Base-by-base conservation (phyloP, 2,329 filamentous ascomycete genomes). In the Fusarium sp. region DNA sequence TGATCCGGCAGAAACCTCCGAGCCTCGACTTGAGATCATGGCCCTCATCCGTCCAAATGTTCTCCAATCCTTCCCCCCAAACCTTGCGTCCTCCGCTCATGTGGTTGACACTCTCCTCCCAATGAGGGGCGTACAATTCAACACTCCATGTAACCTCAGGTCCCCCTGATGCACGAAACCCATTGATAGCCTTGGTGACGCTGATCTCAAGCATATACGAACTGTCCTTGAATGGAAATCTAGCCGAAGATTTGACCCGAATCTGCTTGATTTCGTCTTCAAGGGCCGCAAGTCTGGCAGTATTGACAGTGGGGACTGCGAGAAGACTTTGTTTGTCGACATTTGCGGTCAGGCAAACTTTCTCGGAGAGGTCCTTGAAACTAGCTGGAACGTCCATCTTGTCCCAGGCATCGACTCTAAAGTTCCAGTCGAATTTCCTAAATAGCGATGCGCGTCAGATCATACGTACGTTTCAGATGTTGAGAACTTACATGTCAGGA, bases 31-130 rank as follows among this genome's bases (percentile, higher is more conserved):
- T 69, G 45, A 82, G 59, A 35, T 73, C 68, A 9, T 65, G 59
- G 18, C 71, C 78, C 16, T 73, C 71, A 20, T 81, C 80, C n/a
- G 70, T 66, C 83, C 82, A 84, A 20, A 84, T 73, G 52, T 79
- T 68, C 31, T 70, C 71, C 42, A 83, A 71, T 18, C 67, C 72
- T 22, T 74, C 62, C 11, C 80, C 82, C 79, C 80, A 83, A 31
- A 82, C 77, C 58, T 78, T 82, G 14, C 75, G 76, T 16, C 71
- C 74, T 18, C 71, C 66, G 16, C 64, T 78, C 24, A 70, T 62
- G 50, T 79, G 70, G 56, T 83, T 83, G 37, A 83, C 74, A 40
- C 75, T 79, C 57, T 81, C 82, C n/a, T 83, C 82, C 83, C 83
- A 84, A 54, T 83, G 78, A 52, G 71, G 67, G 16, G 79, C 82